Conservation (phyloP, 139 green algal genomes). For the Micractinium conductrix region DNA sequence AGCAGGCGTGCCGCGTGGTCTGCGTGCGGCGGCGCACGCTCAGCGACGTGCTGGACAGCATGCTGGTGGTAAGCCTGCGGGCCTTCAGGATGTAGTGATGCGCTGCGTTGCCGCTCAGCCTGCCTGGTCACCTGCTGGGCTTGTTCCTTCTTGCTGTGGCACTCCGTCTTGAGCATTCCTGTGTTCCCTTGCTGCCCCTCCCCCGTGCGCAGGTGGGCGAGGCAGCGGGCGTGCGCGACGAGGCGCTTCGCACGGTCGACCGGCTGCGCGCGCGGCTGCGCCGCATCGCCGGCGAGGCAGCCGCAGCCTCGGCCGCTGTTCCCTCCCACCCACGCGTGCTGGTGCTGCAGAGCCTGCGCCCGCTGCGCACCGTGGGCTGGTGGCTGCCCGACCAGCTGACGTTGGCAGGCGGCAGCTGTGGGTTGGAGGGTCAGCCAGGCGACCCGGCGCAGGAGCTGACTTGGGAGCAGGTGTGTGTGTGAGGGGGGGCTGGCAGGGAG, state of each 20-base stretch:
- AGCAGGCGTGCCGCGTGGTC: slow-evolving; percentile 37
- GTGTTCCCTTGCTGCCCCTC: background rate
- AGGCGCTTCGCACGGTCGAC: slow-evolving; percentile 69
- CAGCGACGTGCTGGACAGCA: slow-evolving; percentile 82
- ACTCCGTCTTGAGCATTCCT: background rate
- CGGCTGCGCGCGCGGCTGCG: slow-evolving; percentile 76
- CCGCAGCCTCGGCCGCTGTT: background rate
- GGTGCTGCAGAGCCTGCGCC: slow-evolving; percentile 67
- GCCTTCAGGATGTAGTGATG: no score
- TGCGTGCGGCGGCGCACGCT: slow-evolving; percentile 58
- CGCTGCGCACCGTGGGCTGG: slow-evolving; percentile 43
- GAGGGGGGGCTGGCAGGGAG: background rate
- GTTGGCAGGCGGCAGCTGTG: slow-evolving; percentile 52
- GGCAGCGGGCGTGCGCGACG: slow-evolving; percentile 61
- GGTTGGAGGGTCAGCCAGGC: slow-evolving; percentile 51
- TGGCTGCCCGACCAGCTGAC: slow-evolving; percentile 73
- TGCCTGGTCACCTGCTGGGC: background rate
- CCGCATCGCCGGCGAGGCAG: slow-evolving; percentile 54
- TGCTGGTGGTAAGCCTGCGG: slow-evolving; percentile 56
- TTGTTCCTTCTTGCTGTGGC: background rate
- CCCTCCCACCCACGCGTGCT: slow-evolving; percentile 64
- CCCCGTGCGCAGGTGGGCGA: slow-evolving; percentile 65
- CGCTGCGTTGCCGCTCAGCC: no score
- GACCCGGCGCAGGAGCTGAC: slow-evolving; percentile 37
- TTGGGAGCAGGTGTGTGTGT: slow-evolving; percentile 51